Conservation (phyloP, 805 yeast genomes). For the Metschnikowia anglica region DNA sequence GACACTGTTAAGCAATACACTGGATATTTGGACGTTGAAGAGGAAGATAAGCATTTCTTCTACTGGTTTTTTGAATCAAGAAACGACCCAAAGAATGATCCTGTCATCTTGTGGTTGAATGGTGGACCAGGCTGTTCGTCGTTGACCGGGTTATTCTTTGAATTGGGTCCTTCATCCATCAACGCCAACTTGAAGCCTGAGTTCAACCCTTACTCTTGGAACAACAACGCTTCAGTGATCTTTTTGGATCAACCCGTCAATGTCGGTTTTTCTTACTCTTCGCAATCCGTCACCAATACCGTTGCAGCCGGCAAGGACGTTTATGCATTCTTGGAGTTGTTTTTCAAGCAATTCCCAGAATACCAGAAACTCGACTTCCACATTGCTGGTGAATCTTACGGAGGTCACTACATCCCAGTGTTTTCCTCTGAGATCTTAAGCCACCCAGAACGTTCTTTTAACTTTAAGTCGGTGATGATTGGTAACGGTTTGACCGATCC, state of each 20-base stretch:
- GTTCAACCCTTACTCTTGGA: slow-evolving; percentile 86
- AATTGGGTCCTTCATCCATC: slow-evolving; percentile 84
- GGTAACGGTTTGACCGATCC: slow-evolving; percentile 95
- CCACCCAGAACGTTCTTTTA: slow-evolving; percentile 19
- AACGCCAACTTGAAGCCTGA: slow-evolving; percentile 66
- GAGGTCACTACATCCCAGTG: slow-evolving; percentile 91
- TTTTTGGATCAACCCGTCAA: slow-evolving; percentile 93
- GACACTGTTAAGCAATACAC: slow-evolving; percentile 81
- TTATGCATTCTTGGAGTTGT: slow-evolving; percentile 75
- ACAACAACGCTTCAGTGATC: slow-evolving; percentile 82
- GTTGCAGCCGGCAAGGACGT: slow-evolving; percentile 87
- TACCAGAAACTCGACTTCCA: slow-evolving; percentile 60
- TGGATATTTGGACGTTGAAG: slow-evolving; percentile 80
- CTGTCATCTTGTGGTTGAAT: slow-evolving; percentile 86
- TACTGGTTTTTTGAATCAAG: slow-evolving; percentile 90
- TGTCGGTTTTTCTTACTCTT: slow-evolving; percentile 86
- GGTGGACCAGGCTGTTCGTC: slow-evolving; percentile 98
- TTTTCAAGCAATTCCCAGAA: slow-evolving; percentile 82
- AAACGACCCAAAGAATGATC: slow-evolving; percentile 71
- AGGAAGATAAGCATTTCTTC: slow-evolving; percentile 86
- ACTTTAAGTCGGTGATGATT: slow-evolving; percentile 62
- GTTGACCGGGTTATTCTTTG: slow-evolving; percentile 84
- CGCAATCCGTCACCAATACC: slow-evolving; percentile 62
- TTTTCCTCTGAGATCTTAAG: slow-evolving; percentile 78
- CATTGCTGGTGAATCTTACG: slow-evolving; percentile 91